Evolutionary conservation across 352 stramenopile species (phyloP).

Genomic region (Pseudoperonospora humuli): DNA sequence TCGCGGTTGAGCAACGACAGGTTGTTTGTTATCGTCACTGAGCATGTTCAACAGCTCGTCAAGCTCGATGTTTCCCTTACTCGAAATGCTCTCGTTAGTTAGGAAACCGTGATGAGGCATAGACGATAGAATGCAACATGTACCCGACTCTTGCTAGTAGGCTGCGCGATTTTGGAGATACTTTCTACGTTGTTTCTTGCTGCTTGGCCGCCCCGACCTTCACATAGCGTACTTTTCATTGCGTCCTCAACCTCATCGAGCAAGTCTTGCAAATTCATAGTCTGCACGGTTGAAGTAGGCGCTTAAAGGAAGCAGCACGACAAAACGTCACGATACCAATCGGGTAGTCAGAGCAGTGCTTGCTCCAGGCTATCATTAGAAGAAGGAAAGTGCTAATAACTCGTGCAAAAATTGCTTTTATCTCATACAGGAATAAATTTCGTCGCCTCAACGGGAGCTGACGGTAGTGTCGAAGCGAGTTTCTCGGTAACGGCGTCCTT

Average conservation of each 20-base stretch:
- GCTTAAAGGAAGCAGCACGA: too few relatives aligned
- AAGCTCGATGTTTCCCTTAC: conserved; percentile 41
- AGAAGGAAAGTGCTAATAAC: too few relatives aligned
- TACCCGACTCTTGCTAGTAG: conserved; percentile 15
- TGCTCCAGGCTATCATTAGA: too few relatives aligned
- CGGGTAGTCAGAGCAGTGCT: too few relatives aligned
- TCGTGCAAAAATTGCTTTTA: too few relatives aligned
- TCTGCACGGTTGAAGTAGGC: conserved; percentile 1
- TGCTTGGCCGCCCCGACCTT: conserved; percentile 4
- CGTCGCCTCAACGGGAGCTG: conserved; percentile 7
- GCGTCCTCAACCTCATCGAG: conserved; percentile 63
- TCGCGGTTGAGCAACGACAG: conserved; percentile 26
- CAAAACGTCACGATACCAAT: too few relatives aligned
- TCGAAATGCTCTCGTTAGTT: too few relatives aligned
- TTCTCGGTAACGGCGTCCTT: conserved; percentile 21
- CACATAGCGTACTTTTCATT: conserved; percentile 32
- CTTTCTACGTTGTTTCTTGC: neutral
- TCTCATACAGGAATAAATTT: conserved; percentile 23
- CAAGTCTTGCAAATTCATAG: conserved; percentile 68
- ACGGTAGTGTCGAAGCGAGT: conserved; percentile 1
- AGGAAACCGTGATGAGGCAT: too few relatives aligned
- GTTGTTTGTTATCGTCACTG: conserved; percentile 30
- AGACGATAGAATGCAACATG: neutral
- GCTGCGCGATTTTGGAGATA: conserved; percentile 8
- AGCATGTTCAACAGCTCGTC: conserved; percentile 71